Evolutionary conservation across 2,329 filamentous ascomycete species (phyloP).

Genomic region (Penicillium polonicum): DNA sequence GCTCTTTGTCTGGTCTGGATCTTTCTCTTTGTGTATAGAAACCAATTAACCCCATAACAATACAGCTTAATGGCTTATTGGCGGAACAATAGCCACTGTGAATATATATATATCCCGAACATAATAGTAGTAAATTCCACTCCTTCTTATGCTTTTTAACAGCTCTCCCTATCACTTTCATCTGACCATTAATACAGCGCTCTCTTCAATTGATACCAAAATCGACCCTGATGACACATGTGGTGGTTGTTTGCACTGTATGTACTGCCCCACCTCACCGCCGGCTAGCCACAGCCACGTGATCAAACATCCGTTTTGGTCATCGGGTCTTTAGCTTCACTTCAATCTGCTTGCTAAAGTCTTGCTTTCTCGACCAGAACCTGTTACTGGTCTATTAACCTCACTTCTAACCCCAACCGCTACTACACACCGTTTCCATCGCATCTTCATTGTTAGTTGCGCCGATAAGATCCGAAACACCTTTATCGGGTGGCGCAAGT

Average conservation of each 20-base stretch:
- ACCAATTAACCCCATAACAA: background rate
- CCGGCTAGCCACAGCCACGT: slow-evolving; percentile 68
- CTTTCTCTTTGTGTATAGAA: background rate
- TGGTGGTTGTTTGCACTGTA: background rate
- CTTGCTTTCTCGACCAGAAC: background rate
- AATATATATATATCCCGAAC: background rate
- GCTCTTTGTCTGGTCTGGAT: background rate
- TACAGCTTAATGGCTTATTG: background rate
- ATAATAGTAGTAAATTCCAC: background rate
- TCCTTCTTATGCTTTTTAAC: background rate
- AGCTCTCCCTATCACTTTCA: background rate
- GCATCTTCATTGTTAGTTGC: background rate
- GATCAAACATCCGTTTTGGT: slow-evolving; percentile 1
- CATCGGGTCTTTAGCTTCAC: slow-evolving; percentile 9
- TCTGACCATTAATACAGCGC: background rate
- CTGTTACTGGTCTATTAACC: background rate
- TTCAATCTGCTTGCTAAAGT: background rate
- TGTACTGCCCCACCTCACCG: slow-evolving; percentile 55
- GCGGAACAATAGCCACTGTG: background rate
- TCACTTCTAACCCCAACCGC: background rate
- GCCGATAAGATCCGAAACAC: slow-evolving; percentile 6
- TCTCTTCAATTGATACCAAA: background rate
- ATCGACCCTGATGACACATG: background rate
- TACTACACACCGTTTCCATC: background rate
- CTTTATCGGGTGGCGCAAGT: slow-evolving; percentile 21